A percentile compares a stretch with the other conserved stretches of the same genome.
These are phyloP conservation scores for Primulina tabacum DNA, from an alignment of 257 asterid species.

Conservation along the genomic window DNA sequence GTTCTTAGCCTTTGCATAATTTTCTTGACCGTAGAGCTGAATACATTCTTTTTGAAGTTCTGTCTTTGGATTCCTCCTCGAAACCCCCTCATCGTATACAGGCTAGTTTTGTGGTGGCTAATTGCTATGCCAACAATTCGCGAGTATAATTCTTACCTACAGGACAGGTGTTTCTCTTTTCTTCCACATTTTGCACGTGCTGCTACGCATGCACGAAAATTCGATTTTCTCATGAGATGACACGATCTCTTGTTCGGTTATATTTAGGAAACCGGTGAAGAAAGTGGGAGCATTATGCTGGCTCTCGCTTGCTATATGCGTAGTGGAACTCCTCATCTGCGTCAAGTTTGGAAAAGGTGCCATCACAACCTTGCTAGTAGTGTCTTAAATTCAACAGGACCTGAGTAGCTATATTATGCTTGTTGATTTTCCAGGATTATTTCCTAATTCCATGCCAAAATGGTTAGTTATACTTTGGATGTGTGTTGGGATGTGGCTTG, in stretches of 20 bases:
- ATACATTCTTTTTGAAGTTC: constrained; percentile 87
- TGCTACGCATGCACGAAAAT: no score
- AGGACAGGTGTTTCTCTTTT: constrained; percentile 63
- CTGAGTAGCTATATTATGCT: neutral
- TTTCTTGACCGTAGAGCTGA: constrained; percentile 89
- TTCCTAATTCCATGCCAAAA: constrained; percentile 73
- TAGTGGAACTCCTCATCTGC: constrained; percentile 90
- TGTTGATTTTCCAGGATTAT: constrained; percentile 45
- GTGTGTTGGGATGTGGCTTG: constrained; percentile 49
- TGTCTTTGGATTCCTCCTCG: constrained; percentile 98
- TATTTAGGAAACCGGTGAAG: constrained; percentile 60
- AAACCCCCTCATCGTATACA: constrained; percentile 71
- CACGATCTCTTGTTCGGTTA: neutral
- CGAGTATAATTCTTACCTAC: constrained; percentile 86
- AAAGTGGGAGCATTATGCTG: constrained; percentile 93
- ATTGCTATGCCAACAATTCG: constrained; percentile 96
- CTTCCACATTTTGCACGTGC: neutral
- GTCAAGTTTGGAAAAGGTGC: constrained; percentile 75
- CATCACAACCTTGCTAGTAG: no score
- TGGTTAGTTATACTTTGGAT: constrained; percentile 87
- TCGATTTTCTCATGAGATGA: neutral
- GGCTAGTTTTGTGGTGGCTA: constrained; percentile 94
- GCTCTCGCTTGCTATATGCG: constrained; percentile 93
- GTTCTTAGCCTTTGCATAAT: constrained; percentile 77
- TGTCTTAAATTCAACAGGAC: neutral